Conservation (phyloP, 352 stramenopile species). For the Bremia lactucae region DNA sequence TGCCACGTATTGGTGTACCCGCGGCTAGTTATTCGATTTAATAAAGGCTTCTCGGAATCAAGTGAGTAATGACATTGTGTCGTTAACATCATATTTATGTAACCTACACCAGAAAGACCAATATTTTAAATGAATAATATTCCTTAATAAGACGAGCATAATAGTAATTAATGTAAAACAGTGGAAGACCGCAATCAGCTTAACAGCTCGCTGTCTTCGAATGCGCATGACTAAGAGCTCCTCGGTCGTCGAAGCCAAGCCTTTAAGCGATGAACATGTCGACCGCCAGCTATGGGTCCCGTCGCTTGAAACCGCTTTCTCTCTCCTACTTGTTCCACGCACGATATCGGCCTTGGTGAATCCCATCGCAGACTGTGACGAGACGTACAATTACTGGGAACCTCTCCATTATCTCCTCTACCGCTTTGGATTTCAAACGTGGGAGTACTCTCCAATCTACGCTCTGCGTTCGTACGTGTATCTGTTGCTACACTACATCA, state of each 20-base stretch:
- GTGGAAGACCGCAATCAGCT: no score
- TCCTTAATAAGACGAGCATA: no score
- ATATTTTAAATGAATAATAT: no score
- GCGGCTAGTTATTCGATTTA: no score
- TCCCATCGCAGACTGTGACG: slow-evolving; percentile 94
- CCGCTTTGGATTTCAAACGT: slow-evolving; percentile 85
- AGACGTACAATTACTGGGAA: slow-evolving; percentile 99
- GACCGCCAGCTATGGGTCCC: slow-evolving; percentile 50
- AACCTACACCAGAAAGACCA: no score
- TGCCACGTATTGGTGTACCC: no score
- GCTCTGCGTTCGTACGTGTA: slow-evolving; percentile 95
- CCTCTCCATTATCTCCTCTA: slow-evolving; percentile 95
- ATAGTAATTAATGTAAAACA: no score
- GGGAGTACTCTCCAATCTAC: slow-evolving; percentile 88
- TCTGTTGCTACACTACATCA: slow-evolving; percentile 48
- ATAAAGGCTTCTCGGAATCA: no score
- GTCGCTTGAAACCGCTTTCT: slow-evolving; percentile 46
- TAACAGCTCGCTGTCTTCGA: no score
- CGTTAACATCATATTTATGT: no score
- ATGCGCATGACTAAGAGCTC: slow-evolving; percentile 10
- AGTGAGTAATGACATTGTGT: no score
- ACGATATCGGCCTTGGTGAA: slow-evolving; percentile 47
- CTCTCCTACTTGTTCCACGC: slow-evolving; percentile 54
- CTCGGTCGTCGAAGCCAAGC: not conserved
- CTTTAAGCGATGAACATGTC: slow-evolving; percentile 10